Conservation (phyloP, 768 basidiomycete genomes). For the Cystofilobasidium bisporidii region DNA sequence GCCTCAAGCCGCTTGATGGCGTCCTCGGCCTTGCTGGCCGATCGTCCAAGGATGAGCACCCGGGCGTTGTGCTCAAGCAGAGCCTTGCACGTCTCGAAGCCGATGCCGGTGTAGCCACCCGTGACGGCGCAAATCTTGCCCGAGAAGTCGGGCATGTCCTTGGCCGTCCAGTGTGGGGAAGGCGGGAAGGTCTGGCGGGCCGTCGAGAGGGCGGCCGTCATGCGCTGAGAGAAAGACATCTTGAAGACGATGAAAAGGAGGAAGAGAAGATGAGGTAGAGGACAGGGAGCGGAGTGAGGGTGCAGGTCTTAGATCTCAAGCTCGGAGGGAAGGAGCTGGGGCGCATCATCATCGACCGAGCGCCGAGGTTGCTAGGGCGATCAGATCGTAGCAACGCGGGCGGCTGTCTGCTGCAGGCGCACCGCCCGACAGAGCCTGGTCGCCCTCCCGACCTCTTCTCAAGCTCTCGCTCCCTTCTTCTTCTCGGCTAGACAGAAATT, state of each 20-base stretch:
- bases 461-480: too few species aligned
- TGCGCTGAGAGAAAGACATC: not conserved
- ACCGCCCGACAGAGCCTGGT: too few species aligned
- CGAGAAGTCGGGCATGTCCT: not conserved
- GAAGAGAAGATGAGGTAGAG: too few species aligned
- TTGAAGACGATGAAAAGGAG: not conserved
- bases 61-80: constrained; percentile 2
- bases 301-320: too few species aligned
- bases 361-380: too few species aligned
- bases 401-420: too few species aligned
- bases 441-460: too few species aligned
- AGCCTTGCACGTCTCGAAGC: constrained; percentile 6
- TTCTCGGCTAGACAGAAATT: too few species aligned
- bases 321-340: too few species aligned
- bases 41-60: constrained; percentile 3
- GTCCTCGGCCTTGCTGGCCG: not conserved
- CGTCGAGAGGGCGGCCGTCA: not conserved
- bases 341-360: too few species aligned
- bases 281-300: too few species aligned
- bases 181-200: constrained; percentile 1
- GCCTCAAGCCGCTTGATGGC: not conserved
- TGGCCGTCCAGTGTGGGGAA: not conserved
- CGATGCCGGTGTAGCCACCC: constrained; percentile 12
- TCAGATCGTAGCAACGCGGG: too few species aligned
- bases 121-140: not conserved